Evolutionary conservation across 768 basidiomycete genomes (phyloP).

Genomic region (Ramaria sp.): DNA sequence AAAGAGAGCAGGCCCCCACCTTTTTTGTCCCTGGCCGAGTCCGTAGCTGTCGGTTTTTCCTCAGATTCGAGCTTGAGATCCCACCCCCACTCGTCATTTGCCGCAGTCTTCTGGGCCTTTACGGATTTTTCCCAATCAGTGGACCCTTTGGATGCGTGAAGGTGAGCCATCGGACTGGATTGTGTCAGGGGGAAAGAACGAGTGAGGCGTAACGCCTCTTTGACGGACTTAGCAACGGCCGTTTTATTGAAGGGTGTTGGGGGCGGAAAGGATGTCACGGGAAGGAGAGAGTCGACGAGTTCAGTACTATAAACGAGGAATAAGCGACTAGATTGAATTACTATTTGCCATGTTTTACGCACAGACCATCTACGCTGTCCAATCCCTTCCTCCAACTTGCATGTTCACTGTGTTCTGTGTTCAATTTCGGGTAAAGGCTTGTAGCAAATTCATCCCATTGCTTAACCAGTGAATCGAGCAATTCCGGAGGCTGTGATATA

Average conservation of each 20-base stretch:
- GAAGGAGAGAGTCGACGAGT: background rate
- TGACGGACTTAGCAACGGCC: conserved; percentile 44
- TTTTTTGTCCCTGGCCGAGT: conserved; percentile 38
- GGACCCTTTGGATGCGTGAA: conserved; percentile 50
- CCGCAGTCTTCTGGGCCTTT: conserved; percentile 37
- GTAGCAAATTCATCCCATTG: conserved; percentile 41
- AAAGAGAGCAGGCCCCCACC: conserved; percentile 60
- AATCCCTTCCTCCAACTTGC: conserved; percentile 31
- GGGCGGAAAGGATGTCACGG: conserved; percentile 27
- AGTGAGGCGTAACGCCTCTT: conserved; percentile 52
- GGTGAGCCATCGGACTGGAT: conserved; percentile 54
- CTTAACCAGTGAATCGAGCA: conserved; percentile 44
- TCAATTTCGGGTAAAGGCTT: conserved; percentile 39
- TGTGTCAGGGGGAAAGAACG: conserved; percentile 43
- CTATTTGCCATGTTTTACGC: conserved; percentile 23
- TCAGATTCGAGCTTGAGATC: conserved; percentile 43
- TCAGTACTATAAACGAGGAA: background rate
- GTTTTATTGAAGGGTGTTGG: conserved; percentile 41
- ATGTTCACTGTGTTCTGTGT: conserved; percentile 6
- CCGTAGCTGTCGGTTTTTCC: conserved; percentile 22
- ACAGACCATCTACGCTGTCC: conserved; percentile 49
- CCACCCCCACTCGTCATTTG: conserved; percentile 61
- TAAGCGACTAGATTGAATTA: background rate
- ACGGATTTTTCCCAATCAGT: conserved; percentile 66
- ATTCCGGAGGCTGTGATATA: conserved; percentile 48